Evolutionary conservation across 306 rosid genomes (phyloP).

Genomic region (Ziziphus jujuba): DNA sequence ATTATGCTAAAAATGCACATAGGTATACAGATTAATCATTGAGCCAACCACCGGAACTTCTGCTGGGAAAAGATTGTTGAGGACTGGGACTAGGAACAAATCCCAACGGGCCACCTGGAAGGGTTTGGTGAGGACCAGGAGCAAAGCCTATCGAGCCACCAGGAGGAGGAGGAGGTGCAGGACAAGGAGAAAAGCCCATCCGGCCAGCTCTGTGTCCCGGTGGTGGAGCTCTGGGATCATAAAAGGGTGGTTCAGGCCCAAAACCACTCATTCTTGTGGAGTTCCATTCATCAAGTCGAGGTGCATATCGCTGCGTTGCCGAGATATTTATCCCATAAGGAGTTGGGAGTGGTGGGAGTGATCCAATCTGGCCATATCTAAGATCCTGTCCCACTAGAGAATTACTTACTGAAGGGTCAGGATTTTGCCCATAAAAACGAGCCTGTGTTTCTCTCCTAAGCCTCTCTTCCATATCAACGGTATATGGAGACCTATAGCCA

Average conservation of each 20-base stretch:
- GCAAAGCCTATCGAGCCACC: constrained; percentile 51
- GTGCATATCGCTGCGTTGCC: constrained; percentile 59
- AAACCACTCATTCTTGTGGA: constrained; percentile 29
- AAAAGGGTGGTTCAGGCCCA: constrained; percentile 30
- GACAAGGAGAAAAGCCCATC: constrained; percentile 32
- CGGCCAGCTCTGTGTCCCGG: constrained; percentile 33
- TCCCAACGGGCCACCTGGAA: constrained; percentile 27
- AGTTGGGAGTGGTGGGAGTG: constrained; percentile 10
- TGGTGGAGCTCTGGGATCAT: constrained; percentile 33
- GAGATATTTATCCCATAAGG: constrained; percentile 42
- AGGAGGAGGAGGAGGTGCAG: constrained; percentile 33
- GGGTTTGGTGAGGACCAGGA: constrained; percentile 32
- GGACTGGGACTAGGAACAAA: constrained; percentile 23
- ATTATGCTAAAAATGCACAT: no score
- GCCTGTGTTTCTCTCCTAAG: constrained; percentile 32
- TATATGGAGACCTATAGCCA: constrained; percentile 31
- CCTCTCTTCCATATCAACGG: constrained; percentile 29
- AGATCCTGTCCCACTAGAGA: constrained; percentile 36
- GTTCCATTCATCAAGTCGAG: constrained; percentile 62
- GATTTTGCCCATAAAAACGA: constrained; percentile 37
- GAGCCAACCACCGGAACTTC: constrained; percentile 56
- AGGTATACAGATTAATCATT: constrained; percentile 24
- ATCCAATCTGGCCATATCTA: constrained; percentile 22
- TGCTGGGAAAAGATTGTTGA: constrained; percentile 32
- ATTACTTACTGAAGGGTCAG: constrained; percentile 19